phyloP scores from a whole-genome alignment of 345 rosid species.

The Melaleuca quinquenervia region DNA sequence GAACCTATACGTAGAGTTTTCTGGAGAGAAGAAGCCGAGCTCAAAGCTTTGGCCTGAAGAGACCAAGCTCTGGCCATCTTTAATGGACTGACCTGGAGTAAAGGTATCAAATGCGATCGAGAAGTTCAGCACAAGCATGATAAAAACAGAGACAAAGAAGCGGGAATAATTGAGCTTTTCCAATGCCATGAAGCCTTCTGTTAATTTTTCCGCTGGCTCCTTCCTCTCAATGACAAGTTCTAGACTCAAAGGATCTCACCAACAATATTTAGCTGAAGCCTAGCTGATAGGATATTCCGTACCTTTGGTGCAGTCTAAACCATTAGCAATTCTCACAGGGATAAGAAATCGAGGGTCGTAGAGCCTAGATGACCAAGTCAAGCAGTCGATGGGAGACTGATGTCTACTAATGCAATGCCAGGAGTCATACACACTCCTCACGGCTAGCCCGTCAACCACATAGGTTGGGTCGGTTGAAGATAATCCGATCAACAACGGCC shows the following conservation, averaged over 20 bases:
- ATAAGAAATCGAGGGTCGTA: neutral
- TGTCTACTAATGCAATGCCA: neutral
- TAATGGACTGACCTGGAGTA: neutral
- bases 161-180: no score
- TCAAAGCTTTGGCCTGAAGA: conserved; percentile 3
- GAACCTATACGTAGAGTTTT: conserved; percentile 2
- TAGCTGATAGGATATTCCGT: neutral
- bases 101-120: neutral
- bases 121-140: neutral
- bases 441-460: no score
- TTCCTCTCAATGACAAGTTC: neutral
- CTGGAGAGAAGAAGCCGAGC: conserved; percentile 16
- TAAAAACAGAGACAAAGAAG: neutral
- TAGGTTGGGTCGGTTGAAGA: no score
- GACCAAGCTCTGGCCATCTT: neutral
- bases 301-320: neutral
- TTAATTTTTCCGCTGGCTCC: neutral
- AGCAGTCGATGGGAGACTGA: neutral
- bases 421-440: neutral
- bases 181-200: neutral
- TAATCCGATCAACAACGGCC: no score
- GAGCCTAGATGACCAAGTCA: neutral
- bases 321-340: neutral
- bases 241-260: neutral
- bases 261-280: neutral